Evolutionary conservation across 1,139 yeast species (phyloP).

Genomic region (Blastobotrys niveus): DNA sequence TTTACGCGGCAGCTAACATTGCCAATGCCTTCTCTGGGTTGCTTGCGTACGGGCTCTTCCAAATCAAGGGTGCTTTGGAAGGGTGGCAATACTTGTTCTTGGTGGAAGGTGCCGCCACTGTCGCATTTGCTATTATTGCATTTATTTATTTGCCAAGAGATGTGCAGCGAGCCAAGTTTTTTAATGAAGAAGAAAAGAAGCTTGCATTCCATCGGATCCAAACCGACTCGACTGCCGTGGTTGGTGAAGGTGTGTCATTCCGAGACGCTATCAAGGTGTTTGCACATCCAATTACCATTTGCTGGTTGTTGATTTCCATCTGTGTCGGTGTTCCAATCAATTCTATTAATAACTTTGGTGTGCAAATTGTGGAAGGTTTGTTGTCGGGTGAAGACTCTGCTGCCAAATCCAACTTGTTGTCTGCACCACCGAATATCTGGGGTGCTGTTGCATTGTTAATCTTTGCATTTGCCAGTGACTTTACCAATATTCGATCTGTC

Average conservation of each 20-base stretch:
- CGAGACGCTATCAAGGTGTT: conserved; percentile 47
- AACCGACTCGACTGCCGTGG: conserved; percentile 43
- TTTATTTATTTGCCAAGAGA: conserved; percentile 47
- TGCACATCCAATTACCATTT: conserved; percentile 46
- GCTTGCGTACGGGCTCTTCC: conserved; percentile 24
- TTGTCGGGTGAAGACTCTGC: conserved; percentile 42
- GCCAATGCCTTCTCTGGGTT: conserved; percentile 36
- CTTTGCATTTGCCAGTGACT: conserved; percentile 45
- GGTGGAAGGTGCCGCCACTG: conserved; percentile 36
- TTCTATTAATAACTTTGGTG: conserved; percentile 47
- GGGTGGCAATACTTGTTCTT: conserved; percentile 39
- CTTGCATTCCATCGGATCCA: conserved; percentile 37
- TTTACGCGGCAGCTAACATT: conserved; percentile 42
- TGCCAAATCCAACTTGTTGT: conserved; percentile 44
- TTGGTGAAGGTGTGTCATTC: conserved; percentile 40
- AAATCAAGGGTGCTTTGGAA: conserved; percentile 34
- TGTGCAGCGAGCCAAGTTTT: conserved; percentile 48
- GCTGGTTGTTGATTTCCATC: conserved; percentile 44
- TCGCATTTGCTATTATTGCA: conserved; percentile 32
- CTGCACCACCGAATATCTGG: conserved; percentile 52
- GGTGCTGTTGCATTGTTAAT: conserved; percentile 46
- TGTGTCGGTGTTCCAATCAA: conserved; percentile 46
- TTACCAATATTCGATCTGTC: conserved; percentile 39
- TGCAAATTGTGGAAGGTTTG: conserved; percentile 48
- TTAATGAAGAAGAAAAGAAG: conserved; percentile 32